Percentiles rank a stretch among this genome's conserved stretches.
These are phyloP conservation scores for Chlorencoelia australis DNA, from an alignment of 2,329 filamentous ascomycete genomes.

Conservation along the genomic window DNA sequence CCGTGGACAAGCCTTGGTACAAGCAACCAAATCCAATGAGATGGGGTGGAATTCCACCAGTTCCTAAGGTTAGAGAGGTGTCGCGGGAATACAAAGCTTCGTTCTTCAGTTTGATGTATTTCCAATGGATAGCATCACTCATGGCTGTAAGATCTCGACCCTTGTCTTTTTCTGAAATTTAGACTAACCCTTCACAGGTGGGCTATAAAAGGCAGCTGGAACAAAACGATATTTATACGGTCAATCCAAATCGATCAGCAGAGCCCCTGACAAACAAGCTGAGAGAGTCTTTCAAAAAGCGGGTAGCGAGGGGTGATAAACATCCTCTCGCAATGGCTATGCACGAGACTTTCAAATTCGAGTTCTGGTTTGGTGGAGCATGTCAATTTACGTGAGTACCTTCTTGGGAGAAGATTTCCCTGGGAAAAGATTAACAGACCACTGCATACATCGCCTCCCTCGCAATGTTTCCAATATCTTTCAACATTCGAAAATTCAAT, in stretches of 20 bases:
- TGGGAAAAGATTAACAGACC: no score
- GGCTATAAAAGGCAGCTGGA: slow-evolving; percentile 82
- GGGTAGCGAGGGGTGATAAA: slow-evolving; percentile 58
- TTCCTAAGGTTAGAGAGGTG: slow-evolving; percentile 41
- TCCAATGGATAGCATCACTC: slow-evolving; percentile 82
- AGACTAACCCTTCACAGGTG: slow-evolving; percentile 37
- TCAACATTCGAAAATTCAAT: no score
- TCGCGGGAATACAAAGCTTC: slow-evolving; percentile 64
- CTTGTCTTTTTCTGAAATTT: background rate
- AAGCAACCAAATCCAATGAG: slow-evolving; percentile 50
- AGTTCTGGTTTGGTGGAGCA: slow-evolving; percentile 76
- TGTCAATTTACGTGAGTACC: slow-evolving; percentile 64
- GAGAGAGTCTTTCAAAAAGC: slow-evolving; percentile 56
- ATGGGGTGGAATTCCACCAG: slow-evolving; percentile 46
- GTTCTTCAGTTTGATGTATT: slow-evolving; percentile 67
- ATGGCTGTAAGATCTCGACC: slow-evolving; percentile 53
- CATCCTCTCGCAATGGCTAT: slow-evolving; percentile 70
- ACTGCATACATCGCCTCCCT: no score
- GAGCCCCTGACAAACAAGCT: slow-evolving; percentile 59
- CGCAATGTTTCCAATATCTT: no score
- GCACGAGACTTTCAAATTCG: slow-evolving; percentile 74
- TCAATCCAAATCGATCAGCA: slow-evolving; percentile 72
- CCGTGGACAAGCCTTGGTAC: slow-evolving; percentile 45
- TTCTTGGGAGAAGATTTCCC: no score
- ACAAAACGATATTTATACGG: slow-evolving; percentile 74